These are phyloP conservation scores for Cyathus striatus DNA, from an alignment of 768 basidiomycete species.

Conservation along the genomic window DNA sequence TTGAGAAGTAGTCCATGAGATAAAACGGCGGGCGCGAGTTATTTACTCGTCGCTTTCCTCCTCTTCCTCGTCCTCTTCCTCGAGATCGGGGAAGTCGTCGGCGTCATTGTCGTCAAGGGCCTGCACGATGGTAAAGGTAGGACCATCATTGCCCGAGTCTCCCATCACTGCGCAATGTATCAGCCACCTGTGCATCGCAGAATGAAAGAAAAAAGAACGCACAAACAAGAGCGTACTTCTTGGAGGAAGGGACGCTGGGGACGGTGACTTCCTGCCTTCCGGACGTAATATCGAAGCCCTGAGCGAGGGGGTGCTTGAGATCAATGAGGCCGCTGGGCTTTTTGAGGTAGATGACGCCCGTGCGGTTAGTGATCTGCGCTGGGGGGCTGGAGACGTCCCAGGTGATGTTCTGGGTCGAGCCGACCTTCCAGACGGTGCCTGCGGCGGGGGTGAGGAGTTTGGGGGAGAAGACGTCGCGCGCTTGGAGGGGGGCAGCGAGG, in stretches of 20 bases:
- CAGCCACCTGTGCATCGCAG: constrained; percentile 3
- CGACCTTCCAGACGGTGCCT: constrained; percentile 22
- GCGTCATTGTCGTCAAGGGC: too few relatives aligned
- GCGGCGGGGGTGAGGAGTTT: constrained; percentile 24
- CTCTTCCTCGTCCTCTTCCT: too few relatives aligned
- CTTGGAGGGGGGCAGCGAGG: constrained; percentile 13
- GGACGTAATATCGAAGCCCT: constrained; percentile 26
- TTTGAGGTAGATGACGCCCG: constrained; percentile 32
- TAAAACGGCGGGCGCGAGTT: too few relatives aligned
- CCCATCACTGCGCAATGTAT: constrained; percentile 36
- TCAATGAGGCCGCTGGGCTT: constrained; percentile 20
- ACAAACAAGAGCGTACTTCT: constrained; percentile 40
- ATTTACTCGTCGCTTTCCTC: too few relatives aligned
- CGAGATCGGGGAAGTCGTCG: too few relatives aligned
- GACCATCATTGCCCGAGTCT: constrained; percentile 48
- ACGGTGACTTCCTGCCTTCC: constrained; percentile 33
- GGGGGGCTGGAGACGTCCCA: constrained; percentile 36
- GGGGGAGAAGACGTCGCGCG: constrained; percentile 43
- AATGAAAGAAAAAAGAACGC: constrained; percentile 14
- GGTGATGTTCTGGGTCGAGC: constrained; percentile 20
- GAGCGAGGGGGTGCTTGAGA: constrained; percentile 31
- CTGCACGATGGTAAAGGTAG: constrained; percentile 35
- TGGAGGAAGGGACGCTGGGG: constrained; percentile 30
- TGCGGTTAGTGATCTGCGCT: constrained; percentile 34
- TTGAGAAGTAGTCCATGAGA: too few relatives aligned